phyloP scores from a whole-genome alignment of 352 stramenopile species.

The Globisporangium barbulae region DNA sequence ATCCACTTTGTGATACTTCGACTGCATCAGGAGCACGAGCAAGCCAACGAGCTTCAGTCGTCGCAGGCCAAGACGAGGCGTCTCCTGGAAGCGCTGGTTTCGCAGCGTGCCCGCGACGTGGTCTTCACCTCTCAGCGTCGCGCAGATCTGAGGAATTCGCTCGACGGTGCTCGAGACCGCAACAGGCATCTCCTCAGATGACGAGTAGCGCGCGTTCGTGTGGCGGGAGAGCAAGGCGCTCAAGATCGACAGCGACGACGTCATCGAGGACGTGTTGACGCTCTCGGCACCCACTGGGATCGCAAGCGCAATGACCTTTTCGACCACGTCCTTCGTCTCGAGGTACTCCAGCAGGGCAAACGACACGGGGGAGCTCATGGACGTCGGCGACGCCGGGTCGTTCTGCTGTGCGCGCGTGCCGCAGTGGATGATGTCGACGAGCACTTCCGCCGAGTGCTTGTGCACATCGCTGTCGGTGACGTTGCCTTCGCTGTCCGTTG shows the following conservation, averaged over 20 bases:
- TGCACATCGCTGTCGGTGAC: conserved; percentile 69
- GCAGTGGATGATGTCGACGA: conserved; percentile 86
- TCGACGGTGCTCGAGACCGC: conserved; percentile 52
- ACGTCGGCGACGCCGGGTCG: conserved; percentile 59
- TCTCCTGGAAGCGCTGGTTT: conserved; percentile 73
- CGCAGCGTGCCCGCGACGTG: conserved; percentile 61
- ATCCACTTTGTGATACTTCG: conserved; percentile 82
- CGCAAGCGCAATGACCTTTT: conserved; percentile 62
- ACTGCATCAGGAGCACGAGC: conserved; percentile 77
- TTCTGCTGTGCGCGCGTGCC: conserved; percentile 71
- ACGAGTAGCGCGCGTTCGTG: conserved; percentile 73
- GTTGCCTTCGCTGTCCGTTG: conserved; percentile 26
- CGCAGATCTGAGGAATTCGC: conserved; percentile 60
- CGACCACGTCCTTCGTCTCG: conserved; percentile 67
- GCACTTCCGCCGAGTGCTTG: conserved; percentile 79
- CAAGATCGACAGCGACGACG: conserved; percentile 69
- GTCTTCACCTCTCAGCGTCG: conserved; percentile 56
- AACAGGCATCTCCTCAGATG: conserved; percentile 56
- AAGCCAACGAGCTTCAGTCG: conserved; percentile 80
- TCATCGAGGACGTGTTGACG: conserved; percentile 73
- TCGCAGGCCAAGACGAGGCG: conserved; percentile 68
- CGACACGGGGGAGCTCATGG: conserved; percentile 46
- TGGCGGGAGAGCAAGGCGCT: conserved; percentile 73
- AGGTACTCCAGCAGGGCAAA: conserved; percentile 77
- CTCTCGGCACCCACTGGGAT: conserved; percentile 31